Base-by-base conservation (phyloP, 345 rosid species). In the Raphanus sativus region DNA sequence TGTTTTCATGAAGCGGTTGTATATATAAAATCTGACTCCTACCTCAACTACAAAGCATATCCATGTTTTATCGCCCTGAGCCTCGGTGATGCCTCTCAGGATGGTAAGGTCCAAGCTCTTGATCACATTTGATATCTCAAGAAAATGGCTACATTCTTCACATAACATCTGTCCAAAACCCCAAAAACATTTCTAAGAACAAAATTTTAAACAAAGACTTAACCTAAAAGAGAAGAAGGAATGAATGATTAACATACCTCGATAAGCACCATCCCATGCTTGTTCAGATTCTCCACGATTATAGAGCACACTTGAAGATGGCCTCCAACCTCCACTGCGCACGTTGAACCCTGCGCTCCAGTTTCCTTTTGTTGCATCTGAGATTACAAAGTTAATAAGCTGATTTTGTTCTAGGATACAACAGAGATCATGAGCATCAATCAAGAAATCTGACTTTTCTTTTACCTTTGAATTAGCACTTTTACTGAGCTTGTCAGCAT, bases 31-130 rank as follows among this genome's bases (percentile, higher is more conserved):
- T 34, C 34, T 2, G 65, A 73, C 54, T 54, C 32, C 4, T 87
- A 92, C 99, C 99, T 94, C 99, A 75, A 92, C 93, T 79, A 92
- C 87, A 76, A 95, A 95, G 74, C 85, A 87, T 74, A 89, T 85
- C 98, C 98, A 88, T 70, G 89, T 88, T 85, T 89, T 87, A 73
- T 91, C 96, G 9, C 89, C 88, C 50, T 85, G 94, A 25, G 86
- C 80, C 87, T 92, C 94, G 3, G 96, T 90, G 60, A 88, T 74
- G 66, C 99, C 99, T 83, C 91, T 92, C 80, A 95, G 73, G 78
- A 95, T 92, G 54, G 91, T 82, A 76, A 95, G 86, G 62, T 91
- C 99, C 83, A 95, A 83, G 77, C 94, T 86, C 85, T 84, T 84
- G 71, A 95, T 92, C 59, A 91, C 92, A 73, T 92, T 96, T 66